phyloP scores from a whole-genome alignment of 352 stramenopile genomes.

The Pythium phragmiticola region DNA sequence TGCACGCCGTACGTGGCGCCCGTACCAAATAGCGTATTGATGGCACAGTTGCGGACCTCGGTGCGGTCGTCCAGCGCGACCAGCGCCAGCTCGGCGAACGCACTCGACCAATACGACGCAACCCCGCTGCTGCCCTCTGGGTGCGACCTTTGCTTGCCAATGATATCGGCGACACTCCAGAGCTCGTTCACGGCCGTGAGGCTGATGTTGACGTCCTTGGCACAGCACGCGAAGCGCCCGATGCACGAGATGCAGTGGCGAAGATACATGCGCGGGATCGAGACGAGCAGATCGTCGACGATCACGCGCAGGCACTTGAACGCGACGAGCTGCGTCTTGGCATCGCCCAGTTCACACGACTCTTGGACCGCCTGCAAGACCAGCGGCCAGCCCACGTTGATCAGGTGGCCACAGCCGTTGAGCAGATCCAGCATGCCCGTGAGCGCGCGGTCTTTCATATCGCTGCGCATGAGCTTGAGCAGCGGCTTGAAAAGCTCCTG shows the following conservation, averaged over 20 bases:
- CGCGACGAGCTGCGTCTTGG: conserved; percentile 75
- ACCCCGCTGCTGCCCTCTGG: not conserved
- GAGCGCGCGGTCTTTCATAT: conserved; percentile 76
- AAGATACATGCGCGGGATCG: conserved; percentile 70
- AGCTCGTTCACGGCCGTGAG: conserved; percentile 96
- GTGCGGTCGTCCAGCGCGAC: conserved; percentile 91
- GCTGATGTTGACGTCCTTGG: conserved; percentile 97
- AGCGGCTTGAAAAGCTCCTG: conserved; percentile 66
- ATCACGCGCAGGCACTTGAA: conserved; percentile 97
- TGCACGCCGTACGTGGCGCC: conserved; percentile 93
- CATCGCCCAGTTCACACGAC: conserved; percentile 61
- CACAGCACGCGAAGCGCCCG: conserved; percentile 90
- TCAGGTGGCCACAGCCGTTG: conserved; percentile 70
- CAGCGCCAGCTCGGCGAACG: conserved; percentile 78
- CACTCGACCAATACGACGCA: conserved; percentile 53
- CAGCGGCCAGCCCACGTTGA: conserved; percentile 68
- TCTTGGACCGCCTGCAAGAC: conserved; percentile 67
- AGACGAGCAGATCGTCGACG: conserved; percentile 95
- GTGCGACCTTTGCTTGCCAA: conserved; percentile 58
- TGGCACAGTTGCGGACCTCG: conserved; percentile 96
- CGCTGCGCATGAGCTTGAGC: conserved; percentile 56
- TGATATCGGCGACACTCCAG: conserved; percentile 92
- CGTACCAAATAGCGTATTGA: conserved; percentile 98
- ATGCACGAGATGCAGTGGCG: conserved; percentile 91
- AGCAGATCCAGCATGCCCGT: conserved; percentile 74